A percentile compares a stretch with the other conserved stretches of the same genome.
phyloP scores from a whole-genome alignment of 768 basidiomycete species.

The Tulasnella sp. region DNA sequence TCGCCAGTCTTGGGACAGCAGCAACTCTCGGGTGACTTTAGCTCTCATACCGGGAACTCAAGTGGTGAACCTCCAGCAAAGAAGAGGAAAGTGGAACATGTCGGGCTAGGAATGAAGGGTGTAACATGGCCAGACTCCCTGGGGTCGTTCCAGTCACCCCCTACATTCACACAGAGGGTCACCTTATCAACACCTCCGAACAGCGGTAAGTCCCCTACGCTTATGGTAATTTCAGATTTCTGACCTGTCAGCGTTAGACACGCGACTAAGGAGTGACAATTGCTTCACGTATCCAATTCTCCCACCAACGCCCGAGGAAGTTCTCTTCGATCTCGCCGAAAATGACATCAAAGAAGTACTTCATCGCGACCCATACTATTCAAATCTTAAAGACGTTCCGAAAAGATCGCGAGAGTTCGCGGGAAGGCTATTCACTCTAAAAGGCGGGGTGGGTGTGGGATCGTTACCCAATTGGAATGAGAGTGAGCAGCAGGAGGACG shows the following conservation, averaged over 20 bases:
- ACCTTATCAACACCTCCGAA: neutral
- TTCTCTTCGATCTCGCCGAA: slow-evolving; percentile 43
- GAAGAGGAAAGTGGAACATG: neutral
- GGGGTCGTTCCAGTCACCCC: neutral
- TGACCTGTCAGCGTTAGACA: neutral
- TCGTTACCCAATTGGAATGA: slow-evolving; percentile 60
- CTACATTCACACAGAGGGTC: neutral
- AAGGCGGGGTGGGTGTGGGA: slow-evolving; percentile 56
- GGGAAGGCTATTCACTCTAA: slow-evolving; percentile 67
- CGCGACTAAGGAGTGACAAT: neutral
- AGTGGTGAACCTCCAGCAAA: neutral
- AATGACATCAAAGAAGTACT: slow-evolving; percentile 40
- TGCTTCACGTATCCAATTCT: slow-evolving; percentile 26
- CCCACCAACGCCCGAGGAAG: slow-evolving; percentile 44
- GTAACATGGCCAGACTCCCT: neutral
- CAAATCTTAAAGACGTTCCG: slow-evolving; percentile 64
- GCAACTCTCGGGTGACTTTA: neutral
- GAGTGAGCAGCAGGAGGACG: neutral
- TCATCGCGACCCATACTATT: slow-evolving; percentile 80
- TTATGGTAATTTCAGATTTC: too few species aligned
- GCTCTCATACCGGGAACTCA: neutral
- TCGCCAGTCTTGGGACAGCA: slow-evolving; percentile 38
- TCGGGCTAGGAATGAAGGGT: neutral
- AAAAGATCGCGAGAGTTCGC: slow-evolving; percentile 68
- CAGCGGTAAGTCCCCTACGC: neutral